Base-by-base conservation (phyloP, 345 rosid genomes). In the Turnera subulata region DNA sequence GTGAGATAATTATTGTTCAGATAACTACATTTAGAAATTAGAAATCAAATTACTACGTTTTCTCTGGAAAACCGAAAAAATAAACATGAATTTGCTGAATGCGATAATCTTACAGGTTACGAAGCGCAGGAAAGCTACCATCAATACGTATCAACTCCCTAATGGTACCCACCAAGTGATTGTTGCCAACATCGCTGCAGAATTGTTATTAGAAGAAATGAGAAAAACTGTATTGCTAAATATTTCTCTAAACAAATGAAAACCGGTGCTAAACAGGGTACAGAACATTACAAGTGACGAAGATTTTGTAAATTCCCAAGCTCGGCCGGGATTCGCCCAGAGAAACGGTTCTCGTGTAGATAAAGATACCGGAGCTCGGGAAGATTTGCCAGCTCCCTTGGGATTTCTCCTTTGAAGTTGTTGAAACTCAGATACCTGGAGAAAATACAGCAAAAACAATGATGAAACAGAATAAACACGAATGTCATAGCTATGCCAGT, bases 371-470 rank as follows among this genome's bases (percentile, higher is more conserved):
- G 91, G 47, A 89, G 98, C 78, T 84, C 88, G 0, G 96, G 94
- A 62, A 92, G 88, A 62, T 72, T 78, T 29, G 96, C 97, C 39
- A 92, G 74, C 73, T 92, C 98, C 66, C 63, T 85, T 1, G 95
- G 97, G 60, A 92, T 92, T 77, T 86, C 94, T 42, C 97, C 98
- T 68, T 86, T 92, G 67, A 92, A 92, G 64, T 73, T 85, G 63
- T 89, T 92, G 81, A 92, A 92, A 80, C 98, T 92, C 85, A 89
- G 65, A 53, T 83, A 85, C 65, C 98, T 92, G 72, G 62, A 72
- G 8, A 62, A 32, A 29, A 33, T 15, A 6, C 24, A 21, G 19
- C 15, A 49, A 57, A 25, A 24, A 3, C 9, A 8, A 22, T 12
- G 2, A 22, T 14, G 32, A 21, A 47, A 49, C 5, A 19, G 47